Base-by-base conservation (phyloP, 768 basidiomycete species). In the Boletus eberwhitei region DNA sequence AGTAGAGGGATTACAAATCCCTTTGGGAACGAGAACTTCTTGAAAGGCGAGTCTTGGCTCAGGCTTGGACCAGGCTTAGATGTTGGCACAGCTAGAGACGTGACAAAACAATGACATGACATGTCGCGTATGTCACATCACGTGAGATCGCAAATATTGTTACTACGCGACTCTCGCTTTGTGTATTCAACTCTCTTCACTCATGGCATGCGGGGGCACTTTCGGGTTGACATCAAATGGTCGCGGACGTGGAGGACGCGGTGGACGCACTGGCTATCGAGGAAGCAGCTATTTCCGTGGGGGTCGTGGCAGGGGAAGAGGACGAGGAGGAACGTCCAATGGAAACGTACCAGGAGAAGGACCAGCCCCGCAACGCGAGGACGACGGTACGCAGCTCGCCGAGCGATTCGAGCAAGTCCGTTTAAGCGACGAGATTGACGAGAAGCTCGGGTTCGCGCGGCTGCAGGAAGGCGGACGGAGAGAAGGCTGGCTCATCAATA, bases 401-500 rank as follows among this genome's bases (percentile, higher is more conserved):
- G 95, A 96, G 61, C 78, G 84, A 59, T 95, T 97, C 66, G 95
- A 98, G 65, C 84, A 82, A 60, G 84, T 88, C 6, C 73, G 78
- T 34, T 62, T 90, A 17, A 77, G 74, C 58, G 93, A 98, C 70
- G 93, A 96, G 63, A 82, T 98, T 19, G 97, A 99, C 65, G 93
- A 92, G 73, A 92, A 90, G 69, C 76, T 98, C 17, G 97, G 97
- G 0, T 99, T 98, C 70, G 74, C 75, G 38, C 79, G 87, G 57
- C 76, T 91, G 46, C 85, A 90, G 55, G 90, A 95, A 65, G 96
- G 95, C 0, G 73, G 77, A 4, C 75, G 75, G 63, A 84, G 77
- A 66, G 88, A 90, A 50, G 97, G 95, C 2, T 98, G 97, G 97
- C 75, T 99, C 66, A 85, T 99, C 58, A 98, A 98, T 67, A 98